Evolutionary conservation across 2,329 filamentous ascomycete genomes (phyloP).

Genomic region (Scolecobasidium constrictum): DNA sequence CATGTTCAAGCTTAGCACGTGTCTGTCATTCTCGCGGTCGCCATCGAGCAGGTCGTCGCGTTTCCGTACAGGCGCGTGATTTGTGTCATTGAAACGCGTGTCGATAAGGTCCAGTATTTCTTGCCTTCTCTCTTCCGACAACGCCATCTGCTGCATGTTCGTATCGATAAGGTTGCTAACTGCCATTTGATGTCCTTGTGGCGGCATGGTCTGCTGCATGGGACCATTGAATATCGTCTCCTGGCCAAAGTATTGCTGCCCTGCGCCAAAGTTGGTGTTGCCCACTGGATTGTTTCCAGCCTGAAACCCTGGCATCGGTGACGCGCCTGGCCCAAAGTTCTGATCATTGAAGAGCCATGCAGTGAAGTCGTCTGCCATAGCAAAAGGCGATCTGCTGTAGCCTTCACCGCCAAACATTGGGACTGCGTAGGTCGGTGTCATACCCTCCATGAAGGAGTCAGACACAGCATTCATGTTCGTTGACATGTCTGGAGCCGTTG

Average conservation of each 20-base stretch:
- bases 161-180: constrained; percentile 78
- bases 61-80: constrained; percentile 61
- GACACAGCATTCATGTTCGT: constrained; percentile 11
- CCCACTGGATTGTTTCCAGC: constrained; percentile 25
- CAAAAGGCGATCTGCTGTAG: constrained; percentile 77
- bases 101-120: constrained; percentile 75
- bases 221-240: constrained; percentile 38
- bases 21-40: constrained; percentile 51
- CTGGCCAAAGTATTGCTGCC: constrained; percentile 39
- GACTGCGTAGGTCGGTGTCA: constrained; percentile 51
- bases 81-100: constrained; percentile 69
- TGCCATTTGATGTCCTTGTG: constrained; percentile 70
- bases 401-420: constrained; percentile 80
- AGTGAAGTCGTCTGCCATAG: constrained; percentile 79
- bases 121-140: constrained; percentile 80
- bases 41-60: constrained; percentile 69
- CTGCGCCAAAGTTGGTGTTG: constrained; percentile 30
- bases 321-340: constrained; percentile 31
- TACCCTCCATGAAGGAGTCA: constrained; percentile 28
- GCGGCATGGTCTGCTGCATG: constrained; percentile 38
- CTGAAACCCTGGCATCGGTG: constrained; percentile 31
- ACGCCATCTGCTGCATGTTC: constrained; percentile 63
- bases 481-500: background rate
- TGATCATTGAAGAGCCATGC: constrained; percentile 71
- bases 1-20: constrained; percentile 75